phyloP scores from a whole-genome alignment of 495 filamentous ascomycete genomes.

The Aspergillus sparsus region DNA sequence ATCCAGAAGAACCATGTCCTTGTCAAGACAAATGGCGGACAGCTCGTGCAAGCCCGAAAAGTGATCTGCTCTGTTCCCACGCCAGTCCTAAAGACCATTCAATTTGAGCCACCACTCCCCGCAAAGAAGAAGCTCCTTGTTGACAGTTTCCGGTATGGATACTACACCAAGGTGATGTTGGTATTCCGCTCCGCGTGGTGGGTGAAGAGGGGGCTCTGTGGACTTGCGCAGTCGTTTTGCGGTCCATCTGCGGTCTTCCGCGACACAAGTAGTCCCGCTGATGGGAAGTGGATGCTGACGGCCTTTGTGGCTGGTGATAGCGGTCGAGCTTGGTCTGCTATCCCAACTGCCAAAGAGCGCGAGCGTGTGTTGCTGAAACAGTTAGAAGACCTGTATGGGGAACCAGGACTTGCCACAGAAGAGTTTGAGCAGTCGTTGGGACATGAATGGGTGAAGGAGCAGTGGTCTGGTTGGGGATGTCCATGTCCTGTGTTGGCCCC shows the following conservation, averaged over 20 bases:
- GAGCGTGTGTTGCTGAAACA: conserved; percentile 14
- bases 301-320: conserved; percentile 42
- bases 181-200: conserved; percentile 43
- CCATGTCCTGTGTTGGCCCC: conserved; percentile 29
- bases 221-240: conserved; percentile 32
- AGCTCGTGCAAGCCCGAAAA: conserved; percentile 28
- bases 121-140: conserved; percentile 21
- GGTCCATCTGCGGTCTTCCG: conserved; percentile 42
- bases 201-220: conserved; percentile 36
- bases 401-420: background rate
- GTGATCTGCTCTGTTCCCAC: conserved; percentile 42
- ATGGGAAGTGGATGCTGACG: conserved; percentile 40
- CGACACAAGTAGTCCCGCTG: conserved; percentile 39
- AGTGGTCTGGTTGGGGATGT: conserved; percentile 25
- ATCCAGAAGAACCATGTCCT: no score
- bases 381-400: conserved; percentile 14
- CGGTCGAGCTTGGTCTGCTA: conserved; percentile 34
- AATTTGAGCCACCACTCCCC: conserved; percentile 34
- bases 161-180: conserved; percentile 42
- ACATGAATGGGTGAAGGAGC: conserved; percentile 34
- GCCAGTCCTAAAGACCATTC: conserved; percentile 33
- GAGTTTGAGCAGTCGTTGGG: conserved; percentile 24
- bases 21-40: conserved; percentile 1
- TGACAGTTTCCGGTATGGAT: conserved; percentile 30
- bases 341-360: conserved; percentile 18